phyloP scores from a whole-genome alignment of 73 alveolate genomes.

The Symbiodinium pilosum region DNA sequence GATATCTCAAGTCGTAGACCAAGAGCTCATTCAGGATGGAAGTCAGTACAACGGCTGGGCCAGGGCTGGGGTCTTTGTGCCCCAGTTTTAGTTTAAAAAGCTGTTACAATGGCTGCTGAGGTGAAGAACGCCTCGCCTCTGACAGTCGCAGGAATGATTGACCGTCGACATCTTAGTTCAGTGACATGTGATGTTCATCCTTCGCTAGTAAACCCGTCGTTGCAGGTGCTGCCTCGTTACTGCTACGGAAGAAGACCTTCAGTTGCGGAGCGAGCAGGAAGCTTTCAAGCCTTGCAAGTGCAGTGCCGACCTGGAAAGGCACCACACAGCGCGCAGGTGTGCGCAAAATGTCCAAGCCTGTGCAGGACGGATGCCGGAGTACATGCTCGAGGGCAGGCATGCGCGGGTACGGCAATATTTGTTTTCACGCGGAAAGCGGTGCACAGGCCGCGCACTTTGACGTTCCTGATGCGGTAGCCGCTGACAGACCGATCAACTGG shows the following conservation, averaged over 20 bases:
- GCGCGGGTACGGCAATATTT: neutral
- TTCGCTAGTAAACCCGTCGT: no score
- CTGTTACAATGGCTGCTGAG: neutral
- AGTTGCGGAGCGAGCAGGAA: slow-evolving; percentile 47
- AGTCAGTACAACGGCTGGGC: slow-evolving; percentile 74
- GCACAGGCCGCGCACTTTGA: slow-evolving; percentile 61
- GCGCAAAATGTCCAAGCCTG: no score
- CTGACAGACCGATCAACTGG: slow-evolving; percentile 34
- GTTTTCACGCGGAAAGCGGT: neutral
- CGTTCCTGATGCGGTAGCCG: slow-evolving; percentile 20
- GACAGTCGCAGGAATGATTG: slow-evolving; percentile 63
- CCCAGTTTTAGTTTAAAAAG: no score
- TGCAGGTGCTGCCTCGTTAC: slow-evolving; percentile 55
- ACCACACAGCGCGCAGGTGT: no score
- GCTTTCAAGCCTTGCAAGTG: neutral
- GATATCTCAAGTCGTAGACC: no score
- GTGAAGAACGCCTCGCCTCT: slow-evolving; percentile 60
- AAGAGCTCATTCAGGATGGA: no score
- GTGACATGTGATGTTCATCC: no score
- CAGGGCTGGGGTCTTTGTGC: slow-evolving; percentile 25
- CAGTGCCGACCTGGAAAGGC: no score
- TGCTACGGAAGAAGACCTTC: slow-evolving; percentile 40
- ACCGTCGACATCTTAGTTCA: slow-evolving; percentile 5
- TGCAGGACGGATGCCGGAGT: slow-evolving; percentile 77
- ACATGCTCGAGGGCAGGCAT: slow-evolving; percentile 74